Conservation (phyloP, 306 rosid species). For the Cicer yamashitae region DNA sequence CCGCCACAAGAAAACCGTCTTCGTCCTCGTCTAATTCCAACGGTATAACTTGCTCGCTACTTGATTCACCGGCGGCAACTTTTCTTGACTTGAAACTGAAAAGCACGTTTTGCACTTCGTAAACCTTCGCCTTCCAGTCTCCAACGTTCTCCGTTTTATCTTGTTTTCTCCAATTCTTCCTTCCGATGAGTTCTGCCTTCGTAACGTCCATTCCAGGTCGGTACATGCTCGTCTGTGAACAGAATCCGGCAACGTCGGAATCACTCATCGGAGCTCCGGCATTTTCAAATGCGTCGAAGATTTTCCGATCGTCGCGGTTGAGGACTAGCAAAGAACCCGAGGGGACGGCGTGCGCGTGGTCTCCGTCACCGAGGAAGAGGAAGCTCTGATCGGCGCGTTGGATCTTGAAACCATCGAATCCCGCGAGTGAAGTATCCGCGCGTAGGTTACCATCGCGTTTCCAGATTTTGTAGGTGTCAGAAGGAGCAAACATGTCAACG, state of each 20-base stretch:
- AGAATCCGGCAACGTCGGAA: slow-evolving; percentile 74
- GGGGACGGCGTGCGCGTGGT: slow-evolving; percentile 55
- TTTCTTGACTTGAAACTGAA: slow-evolving; percentile 91
- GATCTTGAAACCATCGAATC: slow-evolving; percentile 91
- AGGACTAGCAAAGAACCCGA: slow-evolving; percentile 72
- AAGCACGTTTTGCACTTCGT: slow-evolving; percentile 81
- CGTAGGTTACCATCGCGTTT: slow-evolving; percentile 91
- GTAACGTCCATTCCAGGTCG: slow-evolving; percentile 98
- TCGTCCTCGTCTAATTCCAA: slow-evolving; percentile 94
- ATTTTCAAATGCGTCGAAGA: slow-evolving; percentile 87
- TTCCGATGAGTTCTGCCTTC: slow-evolving; percentile 76
- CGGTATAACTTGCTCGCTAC: slow-evolving; percentile 78
- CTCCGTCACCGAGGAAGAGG: slow-evolving; percentile 90
- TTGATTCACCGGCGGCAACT: slow-evolving; percentile 56
- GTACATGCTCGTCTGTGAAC: slow-evolving; percentile 85
- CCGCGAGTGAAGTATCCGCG: slow-evolving; percentile 74
- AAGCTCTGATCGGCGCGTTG: slow-evolving; percentile 98
- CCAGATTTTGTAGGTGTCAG: slow-evolving; percentile 94
- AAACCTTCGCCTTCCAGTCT: slow-evolving; percentile 86
- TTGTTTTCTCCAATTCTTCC: slow-evolving; percentile 92
- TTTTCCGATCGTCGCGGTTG: slow-evolving; percentile 72
- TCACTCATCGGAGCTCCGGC: slow-evolving; percentile 84
- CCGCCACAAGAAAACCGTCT: slow-evolving; percentile 88
- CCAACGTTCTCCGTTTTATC: slow-evolving; percentile 91
- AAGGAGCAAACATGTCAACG: slow-evolving; percentile 82